Evolutionary conservation across 2,329 filamentous ascomycete species (phyloP).

Genomic region (Cladosporium sp.): DNA sequence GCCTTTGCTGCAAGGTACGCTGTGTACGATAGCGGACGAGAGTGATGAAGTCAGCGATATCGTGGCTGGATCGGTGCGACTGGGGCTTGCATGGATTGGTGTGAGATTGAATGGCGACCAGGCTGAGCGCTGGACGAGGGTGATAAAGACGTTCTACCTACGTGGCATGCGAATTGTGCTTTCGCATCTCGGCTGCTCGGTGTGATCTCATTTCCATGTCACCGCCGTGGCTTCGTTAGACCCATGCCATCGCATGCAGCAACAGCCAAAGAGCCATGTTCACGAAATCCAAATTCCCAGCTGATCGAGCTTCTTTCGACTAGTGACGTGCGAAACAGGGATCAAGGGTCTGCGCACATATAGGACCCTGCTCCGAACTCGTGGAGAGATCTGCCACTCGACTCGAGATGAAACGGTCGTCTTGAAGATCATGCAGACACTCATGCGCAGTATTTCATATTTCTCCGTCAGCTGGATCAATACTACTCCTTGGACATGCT

Average conservation of each 20-base stretch:
- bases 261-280: too few relatives aligned
- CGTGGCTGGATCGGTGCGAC: conserved; percentile 4
- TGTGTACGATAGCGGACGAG: neutral
- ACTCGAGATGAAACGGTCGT: neutral
- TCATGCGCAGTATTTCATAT: neutral
- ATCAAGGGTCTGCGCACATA: neutral
- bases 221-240: neutral
- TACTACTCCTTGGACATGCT: neutral
- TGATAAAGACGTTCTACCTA: neutral
- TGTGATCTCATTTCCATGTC: neutral
- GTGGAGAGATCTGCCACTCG: neutral
- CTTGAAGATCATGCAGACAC: neutral
- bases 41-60: conserved; percentile 6
- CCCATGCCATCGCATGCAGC: neutral
- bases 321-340: neutral
- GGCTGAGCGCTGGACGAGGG: neutral
- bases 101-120: neutral
- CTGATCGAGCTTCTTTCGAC: too few relatives aligned
- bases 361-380: neutral
- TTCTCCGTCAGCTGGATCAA: too few relatives aligned
- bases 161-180: neutral
- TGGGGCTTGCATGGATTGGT: neutral
- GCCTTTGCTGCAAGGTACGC: conserved; percentile 2
- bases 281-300: too few relatives aligned
- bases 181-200: neutral